Evolutionary conservation across 148 eudicot genomes (phyloP), one percentile per base, ranked within the genome.

Genomic region (Pharnaceum exiguum): DNA sequence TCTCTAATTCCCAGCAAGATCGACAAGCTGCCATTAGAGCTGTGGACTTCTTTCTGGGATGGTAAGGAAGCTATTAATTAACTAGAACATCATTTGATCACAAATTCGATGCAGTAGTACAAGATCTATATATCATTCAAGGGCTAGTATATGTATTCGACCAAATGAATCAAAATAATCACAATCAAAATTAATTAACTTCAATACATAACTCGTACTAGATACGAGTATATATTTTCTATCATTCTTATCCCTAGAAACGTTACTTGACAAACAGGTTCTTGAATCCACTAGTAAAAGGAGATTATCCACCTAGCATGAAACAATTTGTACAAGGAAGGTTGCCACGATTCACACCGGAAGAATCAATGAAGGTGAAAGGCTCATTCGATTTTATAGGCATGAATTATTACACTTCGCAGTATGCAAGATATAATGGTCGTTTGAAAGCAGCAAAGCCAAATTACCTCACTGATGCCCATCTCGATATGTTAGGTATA

Each of bases 341-440:
- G 25, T 27, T 82, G 35, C 87, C 87, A 1, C 55, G 68, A 15
- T 71, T 79, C 50, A 60, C 72, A 1, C 22, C 1, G 5, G 28
- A 48, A 11, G 62, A 82, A 23, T 60, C 81, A 0, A 35, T 37
- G 15, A 31, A 64, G 73, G 11, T 82, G 6, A 76, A 65, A 12
- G 67, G 68, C 2, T 82, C 84, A 1, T 79, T 29, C 10, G 87
- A 82, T 62, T 79, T 73, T 46, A 38, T 82, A 10, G 87, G 87
- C 8, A 24, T 82, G 31, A 82, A 82, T 40, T 82, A 82, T 61
- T 82, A 82, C 27, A 60, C 84, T 5, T 42, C 84, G 12, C 10
- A 22, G 5, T 82, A 66, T 54, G 81, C 75, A 26, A 42, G 59
- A 2, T 21, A 58, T 76, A 46, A 15, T 35, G 53, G 46, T 5